A percentile compares a stretch with the other conserved stretches of the same genome.
phyloP scores from a whole-genome alignment of 2,329 filamentous ascomycete species.

The Alternaria burnsii region DNA sequence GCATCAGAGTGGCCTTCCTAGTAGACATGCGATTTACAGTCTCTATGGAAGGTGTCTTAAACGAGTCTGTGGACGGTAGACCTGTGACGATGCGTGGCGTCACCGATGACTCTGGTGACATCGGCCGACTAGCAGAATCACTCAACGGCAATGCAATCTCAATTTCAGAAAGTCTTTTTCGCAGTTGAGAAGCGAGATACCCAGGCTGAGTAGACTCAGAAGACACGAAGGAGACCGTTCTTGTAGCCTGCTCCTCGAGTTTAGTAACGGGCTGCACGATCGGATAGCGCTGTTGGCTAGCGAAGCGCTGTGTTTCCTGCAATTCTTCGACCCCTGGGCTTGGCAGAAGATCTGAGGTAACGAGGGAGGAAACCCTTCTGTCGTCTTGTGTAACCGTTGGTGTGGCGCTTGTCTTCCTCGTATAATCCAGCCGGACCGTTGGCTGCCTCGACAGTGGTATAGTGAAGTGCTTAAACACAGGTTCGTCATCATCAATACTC shows the following conservation, averaged over 20 bases:
- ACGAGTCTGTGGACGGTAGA: not conserved
- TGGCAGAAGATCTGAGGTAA: not conserved
- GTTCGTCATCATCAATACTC: not conserved
- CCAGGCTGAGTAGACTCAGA: not conserved
- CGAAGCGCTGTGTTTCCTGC: not conserved
- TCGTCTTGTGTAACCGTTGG: not conserved
- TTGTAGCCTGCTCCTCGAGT: not conserved
- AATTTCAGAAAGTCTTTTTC: not conserved
- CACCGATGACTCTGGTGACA: not conserved
- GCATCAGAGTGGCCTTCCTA: not conserved
- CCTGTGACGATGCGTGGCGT: not conserved
- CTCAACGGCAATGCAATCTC: not conserved
- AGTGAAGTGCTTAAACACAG: not conserved
- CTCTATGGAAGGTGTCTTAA: not conserved
- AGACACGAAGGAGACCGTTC: not conserved
- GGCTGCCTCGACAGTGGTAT: not conserved
- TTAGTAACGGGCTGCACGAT: no score
- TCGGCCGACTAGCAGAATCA: not conserved
- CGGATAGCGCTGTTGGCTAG: not conserved
- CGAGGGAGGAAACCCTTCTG: not conserved
- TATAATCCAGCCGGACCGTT: not conserved
- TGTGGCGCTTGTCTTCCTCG: not conserved
- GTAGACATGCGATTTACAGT: not conserved
- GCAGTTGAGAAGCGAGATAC: not conserved
- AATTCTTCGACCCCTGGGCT: not conserved